Evolutionary conservation across 179 eudicot species (phyloP).

Genomic region (Corrigiola litoralis): DNA sequence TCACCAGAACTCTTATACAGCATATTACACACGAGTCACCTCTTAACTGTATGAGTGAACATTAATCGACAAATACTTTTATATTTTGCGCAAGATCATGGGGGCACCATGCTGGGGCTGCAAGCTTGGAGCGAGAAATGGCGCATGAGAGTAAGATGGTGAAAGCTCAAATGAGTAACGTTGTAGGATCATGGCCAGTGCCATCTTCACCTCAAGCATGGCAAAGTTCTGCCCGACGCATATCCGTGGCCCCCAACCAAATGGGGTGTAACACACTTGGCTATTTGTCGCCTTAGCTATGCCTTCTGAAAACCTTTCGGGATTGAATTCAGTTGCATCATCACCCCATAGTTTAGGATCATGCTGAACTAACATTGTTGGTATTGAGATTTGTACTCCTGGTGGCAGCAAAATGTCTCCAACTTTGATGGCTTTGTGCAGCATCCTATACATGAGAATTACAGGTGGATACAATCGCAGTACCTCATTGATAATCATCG

Average conservation of each 20-base stretch:
- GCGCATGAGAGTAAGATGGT: conserved; percentile 25
- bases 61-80: background rate
- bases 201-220: conserved; percentile 31
- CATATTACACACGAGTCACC: background rate
- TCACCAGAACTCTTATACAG: background rate
- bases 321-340: conserved; percentile 22
- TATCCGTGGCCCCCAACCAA: conserved; percentile 32
- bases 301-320: conserved; percentile 23
- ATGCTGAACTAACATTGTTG: conserved; percentile 25
- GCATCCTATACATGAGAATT: conserved; percentile 28
- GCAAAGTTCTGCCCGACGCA: conserved; percentile 31
- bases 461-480: conserved; percentile 28
- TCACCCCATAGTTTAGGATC: conserved; percentile 29
- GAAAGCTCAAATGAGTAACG: conserved; percentile 22
- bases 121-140: conserved; percentile 24
- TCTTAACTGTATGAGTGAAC: background rate
- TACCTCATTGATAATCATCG: conserved; percentile 29
- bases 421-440: conserved; percentile 23
- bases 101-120: conserved; percentile 31
- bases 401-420: conserved; percentile 21
- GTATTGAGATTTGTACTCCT: conserved; percentile 30
- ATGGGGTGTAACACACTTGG: conserved; percentile 24
- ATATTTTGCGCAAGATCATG: conserved; percentile 18
- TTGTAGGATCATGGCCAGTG: conserved; percentile 30
- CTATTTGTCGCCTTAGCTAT: conserved; percentile 25